A percentile compares a stretch with the other conserved stretches of the same genome.
phyloP scores from a whole-genome alignment of 306 rosid genomes.

The peach (Prunus persica) region Prunus_persica_NCBIv2 NC_034009.1:10935001-10935500 shows the following conservation, averaged over 20 bases:
- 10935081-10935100: slow-evolving; percentile 54
- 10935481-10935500: slow-evolving; percentile 29
- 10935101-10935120: slow-evolving; percentile 88
- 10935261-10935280: slow-evolving; percentile 28
- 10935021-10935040: slow-evolving; percentile 24
- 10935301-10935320: slow-evolving; percentile 16
- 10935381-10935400: slow-evolving; percentile 15
- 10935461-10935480: background rate
- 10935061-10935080: slow-evolving; percentile 72
- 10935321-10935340: slow-evolving; percentile 39
- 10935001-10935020: slow-evolving; percentile 34
- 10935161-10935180: slow-evolving; percentile 91
- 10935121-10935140: slow-evolving; percentile 87
- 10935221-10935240: slow-evolving; percentile 4
- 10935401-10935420: slow-evolving; percentile 15
- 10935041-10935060: slow-evolving; percentile 37
- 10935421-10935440: slow-evolving; percentile 13
- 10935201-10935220: slow-evolving; percentile 71
- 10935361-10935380: slow-evolving; percentile 12
- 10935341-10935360: slow-evolving; percentile 2
- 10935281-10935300: slow-evolving; percentile 24
- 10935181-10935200: slow-evolving; percentile 98
- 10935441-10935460: slow-evolving; percentile 7
- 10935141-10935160: slow-evolving; percentile 75
- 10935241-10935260: slow-evolving; percentile 1